Conservation (phyloP, 192 early-diverging fungal genomes). For the Coemansia asiatica region DNA sequence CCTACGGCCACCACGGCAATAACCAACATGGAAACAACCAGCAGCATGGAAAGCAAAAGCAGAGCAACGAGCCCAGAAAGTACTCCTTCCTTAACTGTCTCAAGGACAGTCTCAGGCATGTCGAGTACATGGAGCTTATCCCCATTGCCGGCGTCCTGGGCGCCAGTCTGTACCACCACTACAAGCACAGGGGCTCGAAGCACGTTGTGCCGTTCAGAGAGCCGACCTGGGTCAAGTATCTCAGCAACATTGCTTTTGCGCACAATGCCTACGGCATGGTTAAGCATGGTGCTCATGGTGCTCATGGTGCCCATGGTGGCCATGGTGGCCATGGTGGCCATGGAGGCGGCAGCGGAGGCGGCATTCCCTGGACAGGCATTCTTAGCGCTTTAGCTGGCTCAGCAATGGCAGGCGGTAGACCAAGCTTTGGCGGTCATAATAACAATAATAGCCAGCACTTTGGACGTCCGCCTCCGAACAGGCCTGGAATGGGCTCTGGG, state of each 20-base stretch:
- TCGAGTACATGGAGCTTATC: slow-evolving; percentile 22
- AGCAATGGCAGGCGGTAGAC: slow-evolving; percentile 12
- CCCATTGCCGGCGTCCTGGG: slow-evolving; percentile 35
- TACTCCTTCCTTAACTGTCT: slow-evolving; percentile 30
- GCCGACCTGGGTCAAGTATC: slow-evolving; percentile 35
- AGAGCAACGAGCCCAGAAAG: not conserved
- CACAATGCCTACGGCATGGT: slow-evolving; percentile 30
- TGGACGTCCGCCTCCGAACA: slow-evolving; percentile 5
- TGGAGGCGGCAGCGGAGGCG: slow-evolving; percentile 4
- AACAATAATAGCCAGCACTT: slow-evolving; percentile 7
- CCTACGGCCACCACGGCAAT: slow-evolving; percentile 7
- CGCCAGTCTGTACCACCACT: slow-evolving; percentile 36
- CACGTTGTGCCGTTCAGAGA: slow-evolving; percentile 22
- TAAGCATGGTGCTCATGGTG: not conserved
- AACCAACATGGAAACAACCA: not conserved
- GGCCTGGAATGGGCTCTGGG: slow-evolving; percentile 2
- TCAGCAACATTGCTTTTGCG: slow-evolving; percentile 25
- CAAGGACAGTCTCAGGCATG: slow-evolving; percentile 32
- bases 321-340: not conserved
- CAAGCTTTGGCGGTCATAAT: slow-evolving; percentile 10
- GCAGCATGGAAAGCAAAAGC: not conserved
- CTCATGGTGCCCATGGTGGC: not conserved
- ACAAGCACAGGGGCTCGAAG: slow-evolving; percentile 15
- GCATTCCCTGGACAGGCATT: slow-evolving; percentile 25
- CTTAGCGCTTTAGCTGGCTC: slow-evolving; percentile 24